Evolutionary conservation across 2,329 filamentous ascomycete species (phyloP), one percentile per base, ranked within the genome.

Genomic region (Fonsecaea monophora): DNA sequence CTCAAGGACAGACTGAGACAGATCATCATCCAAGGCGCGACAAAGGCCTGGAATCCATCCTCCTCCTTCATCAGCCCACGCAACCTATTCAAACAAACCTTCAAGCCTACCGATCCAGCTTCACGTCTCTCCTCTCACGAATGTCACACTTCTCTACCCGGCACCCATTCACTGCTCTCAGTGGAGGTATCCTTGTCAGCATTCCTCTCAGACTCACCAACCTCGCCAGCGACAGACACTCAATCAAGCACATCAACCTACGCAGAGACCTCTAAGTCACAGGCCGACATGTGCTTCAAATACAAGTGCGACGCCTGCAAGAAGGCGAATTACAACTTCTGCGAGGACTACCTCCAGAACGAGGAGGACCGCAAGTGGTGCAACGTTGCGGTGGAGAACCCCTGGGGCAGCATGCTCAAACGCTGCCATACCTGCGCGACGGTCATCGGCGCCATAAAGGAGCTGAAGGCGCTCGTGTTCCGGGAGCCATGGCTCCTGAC

Each of bases 401-500:
- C 66, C 13, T 67, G 58, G 62, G 64, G 62, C 6, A 30, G 58
- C 34, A 21, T 30, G 32, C 37, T 38, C 12, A 40, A 53, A 53
- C 50, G 58, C 4, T 70, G 68, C 54, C 40, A 53, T 6, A 65
- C 68, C 48, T 72, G 71, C 56, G 21, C 45, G 3, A 37, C 60
- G 10, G 59, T 72, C 45, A 61, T 55, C 7, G 71, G 65, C 6
- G 71, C 40, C 32, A 70, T 68, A 35, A 8, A 12, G 12, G 34
- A 60, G 45, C 60, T 73, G 13, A 61, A 50, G 4, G 58, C 38
- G 25, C 57, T 70, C 1, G 60, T 70, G 30, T 64, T 63, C 18
- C 62, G 61, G 21, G 66, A 68, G 53, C 71, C 71, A 54, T 73
- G 65, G 60, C 59, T 68, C 30, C 15, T 61, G 10, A 70, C 68